A percentile compares a stretch with the other conserved stretches of the same genome.
phyloP scores from a whole-genome alignment of 2,329 filamentous ascomycete genomes.

The Talaromyces sp. region DNA sequence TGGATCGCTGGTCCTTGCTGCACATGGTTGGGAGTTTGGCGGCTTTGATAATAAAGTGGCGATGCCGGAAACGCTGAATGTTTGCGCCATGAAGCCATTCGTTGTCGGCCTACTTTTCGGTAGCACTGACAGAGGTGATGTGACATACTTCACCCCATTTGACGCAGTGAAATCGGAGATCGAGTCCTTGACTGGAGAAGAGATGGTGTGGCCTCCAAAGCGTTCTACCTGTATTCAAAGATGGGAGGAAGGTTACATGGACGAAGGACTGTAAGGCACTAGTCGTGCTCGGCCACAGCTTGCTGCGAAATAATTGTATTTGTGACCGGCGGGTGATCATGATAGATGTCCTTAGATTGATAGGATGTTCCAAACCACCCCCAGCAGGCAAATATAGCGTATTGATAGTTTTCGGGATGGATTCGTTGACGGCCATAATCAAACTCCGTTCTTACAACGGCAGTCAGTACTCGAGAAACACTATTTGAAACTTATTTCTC shows the following conservation, averaged over 20 bases:
- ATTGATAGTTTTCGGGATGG: no score
- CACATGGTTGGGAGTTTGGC: not conserved
- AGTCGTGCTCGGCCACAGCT: no score
- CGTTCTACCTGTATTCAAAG: not conserved
- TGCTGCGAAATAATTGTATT: no score
- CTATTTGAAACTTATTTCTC: no score
- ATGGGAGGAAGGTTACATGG: not conserved
- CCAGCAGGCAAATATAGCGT: no score
- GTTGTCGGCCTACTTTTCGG: slow-evolving; percentile 8
- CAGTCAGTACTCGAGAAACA: no score
- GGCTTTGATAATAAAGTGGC: not conserved
- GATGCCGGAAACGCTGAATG: not conserved
- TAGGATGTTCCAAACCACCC: no score
- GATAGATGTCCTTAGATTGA: no score
- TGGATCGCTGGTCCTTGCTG: slow-evolving; percentile 1
- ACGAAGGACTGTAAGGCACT: not conserved
- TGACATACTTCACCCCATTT: slow-evolving; percentile 5
- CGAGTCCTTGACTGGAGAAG: slow-evolving; percentile 9
- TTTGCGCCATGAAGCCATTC: not conserved
- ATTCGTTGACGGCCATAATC: no score
- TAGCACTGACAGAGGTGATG: not conserved
- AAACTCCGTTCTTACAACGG: no score
- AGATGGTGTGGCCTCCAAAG: slow-evolving; percentile 11
- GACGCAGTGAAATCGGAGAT: slow-evolving; percentile 9
- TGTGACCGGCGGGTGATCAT: no score